A percentile compares a stretch with the other conserved stretches of the same genome.
These are phyloP conservation scores for Fusarium bulbicola DNA, from an alignment of 2,329 filamentous ascomycete species.

Conservation along the genomic window DNA sequence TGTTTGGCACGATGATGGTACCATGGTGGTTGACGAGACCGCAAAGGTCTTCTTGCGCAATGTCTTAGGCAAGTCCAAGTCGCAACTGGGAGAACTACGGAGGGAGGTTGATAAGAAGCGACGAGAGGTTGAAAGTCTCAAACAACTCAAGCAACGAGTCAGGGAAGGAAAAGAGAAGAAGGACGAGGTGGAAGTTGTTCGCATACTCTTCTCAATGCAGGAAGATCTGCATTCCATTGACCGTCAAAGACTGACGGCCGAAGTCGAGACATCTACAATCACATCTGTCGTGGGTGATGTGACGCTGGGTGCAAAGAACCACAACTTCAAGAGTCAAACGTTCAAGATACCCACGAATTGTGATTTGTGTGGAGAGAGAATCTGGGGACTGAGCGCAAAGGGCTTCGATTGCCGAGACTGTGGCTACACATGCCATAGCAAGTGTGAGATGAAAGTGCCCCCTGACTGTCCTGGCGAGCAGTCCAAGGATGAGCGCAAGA, in stretches of 20 bases:
- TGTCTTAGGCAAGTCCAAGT: conserved; percentile 88
- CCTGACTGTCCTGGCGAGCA: conserved; percentile 95
- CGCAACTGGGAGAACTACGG: conserved; percentile 80
- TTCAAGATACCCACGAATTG: conserved; percentile 99
- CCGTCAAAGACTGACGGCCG: conserved; percentile 83
- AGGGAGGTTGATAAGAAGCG: conserved; percentile 87
- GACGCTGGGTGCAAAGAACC: conserved; percentile 89
- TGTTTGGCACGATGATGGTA: conserved; percentile 93
- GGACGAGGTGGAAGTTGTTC: conserved; percentile 87
- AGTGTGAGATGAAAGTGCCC: conserved; percentile 98
- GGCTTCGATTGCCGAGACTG: conserved; percentile 96
- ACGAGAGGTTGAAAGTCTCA: conserved; percentile 83
- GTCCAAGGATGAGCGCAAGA: conserved; percentile 94
- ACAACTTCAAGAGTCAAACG: conserved; percentile 98
- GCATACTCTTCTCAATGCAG: conserved; percentile 83
- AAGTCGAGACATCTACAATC: conserved; percentile 93
- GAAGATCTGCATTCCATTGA: conserved; percentile 88
- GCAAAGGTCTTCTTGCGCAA: conserved; percentile 94
- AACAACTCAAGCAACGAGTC: conserved; percentile 77
- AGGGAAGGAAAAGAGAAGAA: conserved; percentile 86
- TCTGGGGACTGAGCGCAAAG: conserved; percentile 97
- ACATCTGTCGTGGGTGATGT: conserved; percentile 92
- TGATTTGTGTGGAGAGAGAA: conserved; percentile 93
- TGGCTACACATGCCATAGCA: conserved; percentile 97
- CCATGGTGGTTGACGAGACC: conserved; percentile 85